Evolutionary conservation across 805 yeast genomes (phyloP).

Genomic region (Wickerhamiella azyma): DNA sequence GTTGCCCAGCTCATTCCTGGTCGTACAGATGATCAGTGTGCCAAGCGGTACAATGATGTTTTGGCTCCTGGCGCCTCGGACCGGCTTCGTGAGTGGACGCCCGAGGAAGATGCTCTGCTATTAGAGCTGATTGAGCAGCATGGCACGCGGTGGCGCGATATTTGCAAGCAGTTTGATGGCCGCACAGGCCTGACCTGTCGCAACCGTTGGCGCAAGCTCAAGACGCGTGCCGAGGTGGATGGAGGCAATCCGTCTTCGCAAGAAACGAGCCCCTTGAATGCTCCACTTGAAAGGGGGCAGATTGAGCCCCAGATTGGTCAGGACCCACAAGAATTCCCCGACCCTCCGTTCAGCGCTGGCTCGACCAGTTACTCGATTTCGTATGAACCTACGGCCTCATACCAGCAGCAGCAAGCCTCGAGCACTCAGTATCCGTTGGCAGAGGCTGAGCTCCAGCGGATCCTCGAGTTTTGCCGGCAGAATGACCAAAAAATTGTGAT

Average conservation of each 20-base stretch:
- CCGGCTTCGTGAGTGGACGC: slow-evolving; percentile 64
- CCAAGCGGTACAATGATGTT: slow-evolving; percentile 80
- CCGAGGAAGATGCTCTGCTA: slow-evolving; percentile 59
- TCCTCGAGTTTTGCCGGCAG: slow-evolving; percentile 18
- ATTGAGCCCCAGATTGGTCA: background rate
- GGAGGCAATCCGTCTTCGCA: too few species aligned
- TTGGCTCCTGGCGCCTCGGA: slow-evolving; percentile 69
- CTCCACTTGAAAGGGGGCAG: background rate
- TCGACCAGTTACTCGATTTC: slow-evolving; percentile 13
- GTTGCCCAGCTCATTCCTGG: slow-evolving; percentile 67
- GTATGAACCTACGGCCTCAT: slow-evolving; percentile 9
- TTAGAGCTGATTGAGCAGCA: slow-evolving; percentile 52
- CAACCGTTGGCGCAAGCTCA: slow-evolving; percentile 73
- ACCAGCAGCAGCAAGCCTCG: background rate
- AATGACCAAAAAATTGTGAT: slow-evolving; percentile 36
- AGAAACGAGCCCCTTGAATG: background rate
- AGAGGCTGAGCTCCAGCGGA: slow-evolving; percentile 17
- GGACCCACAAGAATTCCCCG: background rate
- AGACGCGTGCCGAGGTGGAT: slow-evolving; percentile 37
- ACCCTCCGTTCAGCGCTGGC: background rate
- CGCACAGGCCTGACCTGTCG: slow-evolving; percentile 84
- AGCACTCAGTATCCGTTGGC: slow-evolving; percentile 18
- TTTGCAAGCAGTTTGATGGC: slow-evolving; percentile 55
- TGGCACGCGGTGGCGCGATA: slow-evolving; percentile 85
- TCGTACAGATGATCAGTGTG: slow-evolving; percentile 89